Percentiles rank a stretch among this genome's conserved stretches.
Conservation (phyloP, 176 grass and related monocot genomes). For the Oropetium thomaeum region DNA sequence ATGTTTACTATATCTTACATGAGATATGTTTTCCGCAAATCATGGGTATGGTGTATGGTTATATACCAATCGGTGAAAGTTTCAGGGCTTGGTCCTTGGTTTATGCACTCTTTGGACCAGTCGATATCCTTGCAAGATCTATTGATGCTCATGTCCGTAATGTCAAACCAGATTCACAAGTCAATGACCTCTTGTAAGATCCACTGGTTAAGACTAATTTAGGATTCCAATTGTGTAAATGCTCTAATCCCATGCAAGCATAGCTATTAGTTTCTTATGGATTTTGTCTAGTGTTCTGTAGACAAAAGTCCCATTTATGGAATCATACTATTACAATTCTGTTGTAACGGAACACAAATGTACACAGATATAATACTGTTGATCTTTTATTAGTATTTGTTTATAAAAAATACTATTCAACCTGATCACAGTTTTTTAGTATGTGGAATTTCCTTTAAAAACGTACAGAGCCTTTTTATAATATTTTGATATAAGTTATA, state of each 20-base stretch:
- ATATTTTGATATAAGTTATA: too few species aligned
- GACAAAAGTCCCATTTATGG: too few species aligned
- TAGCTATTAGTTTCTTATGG: too few species aligned
- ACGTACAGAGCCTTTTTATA: too few species aligned
- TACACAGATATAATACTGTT: not conserved
- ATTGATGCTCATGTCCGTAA: not conserved
- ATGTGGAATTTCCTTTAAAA: not conserved
- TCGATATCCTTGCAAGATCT: not conserved
- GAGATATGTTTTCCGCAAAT: slow-evolving; percentile 7
- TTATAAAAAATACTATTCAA: too few species aligned
- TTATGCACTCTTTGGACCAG: not conserved
- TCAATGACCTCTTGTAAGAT: not conserved
- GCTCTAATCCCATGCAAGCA: not conserved
- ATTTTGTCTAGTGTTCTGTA: too few species aligned
- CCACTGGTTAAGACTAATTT: not conserved
- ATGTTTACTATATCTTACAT: not conserved
- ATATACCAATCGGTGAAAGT: not conserved
- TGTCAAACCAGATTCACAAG: not conserved
- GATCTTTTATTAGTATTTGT: not conserved
- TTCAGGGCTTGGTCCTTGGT: not conserved
- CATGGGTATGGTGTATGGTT: not conserved
- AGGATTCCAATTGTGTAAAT: not conserved
- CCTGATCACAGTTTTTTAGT: too few species aligned
- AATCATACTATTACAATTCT: not conserved
- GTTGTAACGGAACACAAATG: not conserved